Conservation (phyloP, 2,329 filamentous ascomycete species). For the Trichoderma simmonsii region DNA sequence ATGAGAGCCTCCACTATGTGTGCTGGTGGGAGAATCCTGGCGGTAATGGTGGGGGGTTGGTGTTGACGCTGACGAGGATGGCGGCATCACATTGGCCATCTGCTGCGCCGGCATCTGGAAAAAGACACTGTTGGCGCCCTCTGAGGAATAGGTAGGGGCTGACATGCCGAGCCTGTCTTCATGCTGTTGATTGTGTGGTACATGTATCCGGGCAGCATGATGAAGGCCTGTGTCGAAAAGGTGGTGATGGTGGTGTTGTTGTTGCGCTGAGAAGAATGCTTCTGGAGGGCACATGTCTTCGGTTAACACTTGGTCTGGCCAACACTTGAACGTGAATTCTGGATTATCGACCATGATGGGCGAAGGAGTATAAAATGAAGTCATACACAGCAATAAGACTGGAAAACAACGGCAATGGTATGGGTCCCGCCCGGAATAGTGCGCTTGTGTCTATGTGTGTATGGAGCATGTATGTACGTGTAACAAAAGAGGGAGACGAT, state of each 20-base stretch:
- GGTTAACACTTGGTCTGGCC: not conserved
- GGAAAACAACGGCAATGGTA: not conserved
- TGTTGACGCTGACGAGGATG: not conserved
- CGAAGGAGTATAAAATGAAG: not conserved
- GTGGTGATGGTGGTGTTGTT: not conserved
- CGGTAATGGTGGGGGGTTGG: not conserved
- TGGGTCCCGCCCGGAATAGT: not conserved
- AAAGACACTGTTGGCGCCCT: not conserved
- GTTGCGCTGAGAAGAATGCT: slow-evolving; percentile 7
- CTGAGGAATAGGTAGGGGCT: not conserved
- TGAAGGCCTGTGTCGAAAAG: slow-evolving; percentile 1
- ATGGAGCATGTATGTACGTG: not conserved
- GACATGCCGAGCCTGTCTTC: not conserved
- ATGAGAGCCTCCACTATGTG: slow-evolving; percentile 20
- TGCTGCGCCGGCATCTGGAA: slow-evolving; percentile 15
- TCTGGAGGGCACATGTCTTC: slow-evolving; percentile 3
- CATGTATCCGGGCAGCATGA: not conserved
- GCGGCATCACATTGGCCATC: not conserved
- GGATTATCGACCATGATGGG: not conserved
- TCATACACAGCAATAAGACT: not conserved
- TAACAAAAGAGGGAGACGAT: not conserved
- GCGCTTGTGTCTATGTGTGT: not conserved
- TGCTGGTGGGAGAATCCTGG: slow-evolving; percentile 14
- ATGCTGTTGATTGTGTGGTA: not conserved
- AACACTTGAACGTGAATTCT: not conserved